These are phyloP conservation scores for Canariomyces notabilis DNA, from an alignment of 2,329 filamentous ascomycete genomes.

Conservation along the genomic window DNA sequence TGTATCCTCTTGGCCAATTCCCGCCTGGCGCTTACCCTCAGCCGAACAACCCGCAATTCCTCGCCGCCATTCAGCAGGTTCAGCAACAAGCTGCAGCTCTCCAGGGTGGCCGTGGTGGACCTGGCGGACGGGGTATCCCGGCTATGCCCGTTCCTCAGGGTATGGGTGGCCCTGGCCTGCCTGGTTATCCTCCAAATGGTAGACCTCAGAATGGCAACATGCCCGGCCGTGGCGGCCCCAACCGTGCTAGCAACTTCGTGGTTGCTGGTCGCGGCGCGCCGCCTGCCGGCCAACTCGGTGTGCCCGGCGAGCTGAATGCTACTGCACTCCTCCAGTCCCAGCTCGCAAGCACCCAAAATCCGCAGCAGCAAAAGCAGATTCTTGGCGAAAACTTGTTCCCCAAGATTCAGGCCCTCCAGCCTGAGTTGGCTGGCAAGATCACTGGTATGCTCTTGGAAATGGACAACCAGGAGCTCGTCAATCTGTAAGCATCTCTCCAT, in stretches of 20 bases:
- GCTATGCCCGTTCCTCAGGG: conserved; percentile 49
- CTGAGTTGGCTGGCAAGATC: conserved; percentile 96
- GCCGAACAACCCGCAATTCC: conserved; percentile 72
- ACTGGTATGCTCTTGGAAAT: conserved; percentile 99
- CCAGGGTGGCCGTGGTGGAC: conserved; percentile 47
- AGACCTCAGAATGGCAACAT: conserved; percentile 44
- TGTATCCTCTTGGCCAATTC: conserved; percentile 78
- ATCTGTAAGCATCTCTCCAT: conserved; percentile 66
- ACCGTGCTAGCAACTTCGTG: conserved; percentile 36
- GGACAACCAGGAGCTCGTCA: conserved; percentile 91
- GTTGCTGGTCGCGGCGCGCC: conserved; percentile 40
- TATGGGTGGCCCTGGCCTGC: conserved; percentile 46
- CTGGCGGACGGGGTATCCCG: conserved; percentile 68
- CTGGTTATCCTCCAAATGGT: conserved; percentile 54
- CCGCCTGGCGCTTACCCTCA: conserved; percentile 74
- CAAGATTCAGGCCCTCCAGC: conserved; percentile 93
- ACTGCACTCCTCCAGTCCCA: conserved; percentile 51
- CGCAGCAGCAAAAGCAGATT: conserved; percentile 94
- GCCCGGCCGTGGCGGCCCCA: conserved; percentile 40
- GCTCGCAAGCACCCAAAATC: conserved; percentile 47
- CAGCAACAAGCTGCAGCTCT: conserved; percentile 52
- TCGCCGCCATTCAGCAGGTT: conserved; percentile 78
- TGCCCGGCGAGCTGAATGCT: conserved; percentile 36
- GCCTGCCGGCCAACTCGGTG: conserved; percentile 33
- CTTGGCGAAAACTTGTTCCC: conserved; percentile 97